Base-by-base conservation (phyloP, 495 filamentous ascomycete species). In the Letharia columbiana region DNA sequence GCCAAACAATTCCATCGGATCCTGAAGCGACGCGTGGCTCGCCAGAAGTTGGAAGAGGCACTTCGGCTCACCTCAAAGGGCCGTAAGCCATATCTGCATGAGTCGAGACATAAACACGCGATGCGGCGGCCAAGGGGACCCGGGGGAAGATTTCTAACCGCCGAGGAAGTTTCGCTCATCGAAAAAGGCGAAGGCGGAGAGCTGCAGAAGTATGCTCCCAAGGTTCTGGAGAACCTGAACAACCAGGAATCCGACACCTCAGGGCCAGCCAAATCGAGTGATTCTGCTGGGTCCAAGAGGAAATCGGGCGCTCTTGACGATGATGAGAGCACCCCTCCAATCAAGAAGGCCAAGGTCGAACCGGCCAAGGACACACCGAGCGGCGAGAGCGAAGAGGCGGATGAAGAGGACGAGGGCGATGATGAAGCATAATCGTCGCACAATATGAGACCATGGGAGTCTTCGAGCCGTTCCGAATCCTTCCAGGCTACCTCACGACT, bases 1-100 rank as follows among this genome's bases (percentile, higher is more conserved):
- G 94, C 94, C 4, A 98, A 98, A 76, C 94, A 98, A 73, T 98
- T 98, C 71, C 94, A 98, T 74, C 89, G 94, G 13, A 98, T 98
- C 64, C 76, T 98, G 60, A 98, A 98, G 78, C 83, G 94, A 52
- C 83, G 94, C 44, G 90, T 98, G 68, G 94, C 94, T 5, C 85
- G 94, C 47, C 94, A 98, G 75, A 91, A 90, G 75, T 77, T 98
- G 57, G 94, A 98, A 74, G 94, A 98, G 73, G 85, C 90, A 49
- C 75, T 99, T 56, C 86, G 94, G 40, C 79, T 98, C 50, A 96
- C 94, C 9, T 94, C 88, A 49, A 99, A 98, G 76, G 92, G 93
- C 33, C 86, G 94, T 42, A 98, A 97, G 75, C 94, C 94, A 11
- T 99, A 99, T 70, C 82, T 99, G 45, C 94, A 99, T 77, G 94